Percentiles rank a stretch among this genome's conserved stretches.
These are phyloP conservation scores for Picea abies DNA, from an alignment of 83 land plant genomes.

Conservation along the genomic window DNA sequence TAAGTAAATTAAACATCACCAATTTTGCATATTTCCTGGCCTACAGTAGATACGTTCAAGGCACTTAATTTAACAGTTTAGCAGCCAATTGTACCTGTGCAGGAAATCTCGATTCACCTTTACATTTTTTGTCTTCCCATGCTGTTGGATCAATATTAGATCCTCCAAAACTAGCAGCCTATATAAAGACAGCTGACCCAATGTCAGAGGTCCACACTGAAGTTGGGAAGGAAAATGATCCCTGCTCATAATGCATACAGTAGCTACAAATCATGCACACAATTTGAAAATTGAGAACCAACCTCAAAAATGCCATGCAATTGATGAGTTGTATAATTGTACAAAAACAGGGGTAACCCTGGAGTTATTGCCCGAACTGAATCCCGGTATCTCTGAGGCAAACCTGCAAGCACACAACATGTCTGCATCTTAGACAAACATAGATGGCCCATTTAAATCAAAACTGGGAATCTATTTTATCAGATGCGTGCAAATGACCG, in stretches of 20 bases:
- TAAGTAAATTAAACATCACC: too few species aligned
- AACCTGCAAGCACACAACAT: conserved; percentile 37
- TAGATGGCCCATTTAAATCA: neutral
- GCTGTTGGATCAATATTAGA: conserved; percentile 94
- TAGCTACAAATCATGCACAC: neutral
- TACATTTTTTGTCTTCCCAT: conserved; percentile 92
- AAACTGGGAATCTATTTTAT: neutral
- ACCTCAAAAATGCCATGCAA: conserved; percentile 95
- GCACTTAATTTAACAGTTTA: too few species aligned
- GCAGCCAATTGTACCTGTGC: conserved; percentile 35
- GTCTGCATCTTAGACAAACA: neutral
- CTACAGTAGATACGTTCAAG: too few species aligned
- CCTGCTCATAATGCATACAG: neutral
- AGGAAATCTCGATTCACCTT: conserved; percentile 92
- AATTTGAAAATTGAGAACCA: neutral
- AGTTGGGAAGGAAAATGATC: neutral
- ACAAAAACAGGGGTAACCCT: conserved; percentile 83
- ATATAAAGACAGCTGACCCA: neutral
- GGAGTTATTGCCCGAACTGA: conserved; percentile 90
- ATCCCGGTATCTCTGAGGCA: conserved; percentile 87
- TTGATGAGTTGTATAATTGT: conserved; percentile 91
- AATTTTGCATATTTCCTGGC: too few species aligned
- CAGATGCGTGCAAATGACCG: neutral
- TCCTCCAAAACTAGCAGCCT: conserved; percentile 93
- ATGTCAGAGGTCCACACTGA: neutral